phyloP scores from a whole-genome alignment of 208 protist species.

The Wallacemonas rigidus region DNA sequence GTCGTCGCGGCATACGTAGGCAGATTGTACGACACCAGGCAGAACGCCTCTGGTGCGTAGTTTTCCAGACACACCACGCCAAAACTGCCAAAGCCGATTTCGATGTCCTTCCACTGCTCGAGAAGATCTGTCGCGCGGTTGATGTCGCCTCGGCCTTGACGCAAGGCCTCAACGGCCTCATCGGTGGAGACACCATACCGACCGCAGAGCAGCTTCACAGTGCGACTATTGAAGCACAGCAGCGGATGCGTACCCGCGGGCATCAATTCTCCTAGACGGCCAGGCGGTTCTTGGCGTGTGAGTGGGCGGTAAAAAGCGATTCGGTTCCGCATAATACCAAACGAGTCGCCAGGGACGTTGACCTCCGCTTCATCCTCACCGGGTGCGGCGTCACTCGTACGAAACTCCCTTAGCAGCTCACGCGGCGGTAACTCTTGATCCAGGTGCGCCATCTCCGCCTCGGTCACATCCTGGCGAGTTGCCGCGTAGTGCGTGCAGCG shows the following conservation, averaged over 20 bases:
- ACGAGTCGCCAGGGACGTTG: constrained; percentile 80
- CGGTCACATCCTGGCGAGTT: constrained; percentile 30
- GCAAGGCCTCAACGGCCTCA: constrained; percentile 56
- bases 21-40: constrained; percentile 75
- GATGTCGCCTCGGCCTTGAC: constrained; percentile 56
- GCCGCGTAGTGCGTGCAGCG: constrained; percentile 10
- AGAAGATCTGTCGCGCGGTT: constrained; percentile 68
- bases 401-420: constrained; percentile 58
- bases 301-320: constrained; percentile 82
- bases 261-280: constrained; percentile 63
- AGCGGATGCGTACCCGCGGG: constrained; percentile 60
- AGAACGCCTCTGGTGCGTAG: constrained; percentile 88
- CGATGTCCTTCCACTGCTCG: constrained; percentile 46
- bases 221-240: constrained; percentile 55
- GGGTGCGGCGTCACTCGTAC: constrained; percentile 35
- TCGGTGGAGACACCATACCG: constrained; percentile 57
- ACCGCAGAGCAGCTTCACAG: constrained; percentile 56
- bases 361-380: constrained; percentile 53
- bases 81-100: constrained; percentile 60
- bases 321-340: constrained; percentile 88
- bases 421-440: constrained; percentile 74
- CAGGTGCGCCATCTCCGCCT: constrained; percentile 64
- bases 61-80: constrained; percentile 82
- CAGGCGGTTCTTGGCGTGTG: constrained; percentile 32
- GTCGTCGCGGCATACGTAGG: constrained; percentile 61